These are phyloP conservation scores for Clonostachys chloroleuca DNA, from an alignment of 2,329 filamentous ascomycete species.

Conservation along the genomic window DNA sequence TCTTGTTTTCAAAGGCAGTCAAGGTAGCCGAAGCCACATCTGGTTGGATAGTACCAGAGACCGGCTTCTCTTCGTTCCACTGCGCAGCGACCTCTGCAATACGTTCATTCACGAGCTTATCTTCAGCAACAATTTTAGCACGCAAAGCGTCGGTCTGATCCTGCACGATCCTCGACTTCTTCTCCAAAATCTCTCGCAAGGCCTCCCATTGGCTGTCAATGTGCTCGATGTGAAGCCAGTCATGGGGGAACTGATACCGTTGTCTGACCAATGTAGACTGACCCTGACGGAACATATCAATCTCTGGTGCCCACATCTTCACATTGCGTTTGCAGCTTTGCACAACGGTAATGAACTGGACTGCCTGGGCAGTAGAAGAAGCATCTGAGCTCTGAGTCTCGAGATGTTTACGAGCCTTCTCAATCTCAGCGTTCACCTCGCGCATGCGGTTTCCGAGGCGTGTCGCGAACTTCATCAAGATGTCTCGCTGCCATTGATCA, in stretches of 20 bases:
- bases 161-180: slow-evolving; percentile 92
- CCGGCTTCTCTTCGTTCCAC: slow-evolving; percentile 96
- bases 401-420: slow-evolving; percentile 83
- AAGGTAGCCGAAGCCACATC: slow-evolving; percentile 83
- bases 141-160: slow-evolving; percentile 94
- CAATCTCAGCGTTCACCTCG: slow-evolving; percentile 87
- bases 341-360: slow-evolving; percentile 97
- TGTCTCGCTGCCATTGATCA: slow-evolving; percentile 99
- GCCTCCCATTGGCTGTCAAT: slow-evolving; percentile 95
- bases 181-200: slow-evolving; percentile 83
- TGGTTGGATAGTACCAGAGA: slow-evolving; percentile 89
- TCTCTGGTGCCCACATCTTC: slow-evolving; percentile 89
- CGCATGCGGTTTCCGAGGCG: slow-evolving; percentile 87
- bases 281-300: slow-evolving; percentile 92
- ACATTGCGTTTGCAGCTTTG: slow-evolving; percentile 95
- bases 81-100: slow-evolving; percentile 79
- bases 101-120: slow-evolving; percentile 84
- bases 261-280: slow-evolving; percentile 89
- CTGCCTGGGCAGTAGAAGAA: slow-evolving; percentile 92
- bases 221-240: slow-evolving; percentile 95
- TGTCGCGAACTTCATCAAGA: slow-evolving; percentile 85
- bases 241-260: slow-evolving; percentile 86
- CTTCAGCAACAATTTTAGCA: slow-evolving; percentile 91
- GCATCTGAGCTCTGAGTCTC: slow-evolving; percentile 91
- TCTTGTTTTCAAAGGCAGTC: slow-evolving; percentile 75